Base-by-base conservation (phyloP, 495 filamentous ascomycete genomes). In the Diplogelasinospora grovesii region DNA sequence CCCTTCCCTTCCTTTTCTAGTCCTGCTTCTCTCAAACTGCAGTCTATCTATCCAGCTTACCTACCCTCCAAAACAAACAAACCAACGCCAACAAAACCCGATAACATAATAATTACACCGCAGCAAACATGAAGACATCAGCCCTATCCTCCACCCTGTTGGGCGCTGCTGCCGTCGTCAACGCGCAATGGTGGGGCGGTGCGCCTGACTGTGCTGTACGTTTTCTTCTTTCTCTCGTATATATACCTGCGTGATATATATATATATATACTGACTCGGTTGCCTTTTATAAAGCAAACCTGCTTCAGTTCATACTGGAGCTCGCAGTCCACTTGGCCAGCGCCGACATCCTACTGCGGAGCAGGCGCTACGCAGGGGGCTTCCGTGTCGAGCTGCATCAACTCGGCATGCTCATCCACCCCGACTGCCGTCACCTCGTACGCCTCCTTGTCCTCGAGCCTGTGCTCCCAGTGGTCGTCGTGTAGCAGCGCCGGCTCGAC, bases 291-390 rank as follows among this genome's bases (percentile, higher is more conserved):
- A 32, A 41, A 68, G 64, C 59, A 70, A 57, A 48, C 50, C 36
- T 70, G 67, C 30, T 58, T 70, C 29, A 64, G 61, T 11, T 64
- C 67, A n/a, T 50, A 45, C 35, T 70, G 59, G 59, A 36, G 44
- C 7, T 50, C 55, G 5, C 35, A 52, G 19, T 48, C 45, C 35
- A 43, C 54, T 34, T 71, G 67, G 67, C 67, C 67, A 4, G 59
- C 59, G 11, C 65, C 67, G 7, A 65, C 64, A n/a, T 50, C 40
- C 24, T 71, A 64, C 60, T 71, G 67, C 60, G n/a, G n/a, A n/a
- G n/a, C n/a, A n/a, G 43, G 53, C 27, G 49, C 57, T 29, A 54
- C 45, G 49, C 46, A 59, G 22, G 67, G 47, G 24, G 50, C 50
- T 36, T 51, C 50, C 22, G 53, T 66, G 13, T 49, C 53, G 4